Percentiles rank a stretch among this genome's conserved stretches.
Evolutionary conservation across 352 stramenopile genomes (phyloP).

Genomic region (Phytophthora chlamydospora): DNA sequence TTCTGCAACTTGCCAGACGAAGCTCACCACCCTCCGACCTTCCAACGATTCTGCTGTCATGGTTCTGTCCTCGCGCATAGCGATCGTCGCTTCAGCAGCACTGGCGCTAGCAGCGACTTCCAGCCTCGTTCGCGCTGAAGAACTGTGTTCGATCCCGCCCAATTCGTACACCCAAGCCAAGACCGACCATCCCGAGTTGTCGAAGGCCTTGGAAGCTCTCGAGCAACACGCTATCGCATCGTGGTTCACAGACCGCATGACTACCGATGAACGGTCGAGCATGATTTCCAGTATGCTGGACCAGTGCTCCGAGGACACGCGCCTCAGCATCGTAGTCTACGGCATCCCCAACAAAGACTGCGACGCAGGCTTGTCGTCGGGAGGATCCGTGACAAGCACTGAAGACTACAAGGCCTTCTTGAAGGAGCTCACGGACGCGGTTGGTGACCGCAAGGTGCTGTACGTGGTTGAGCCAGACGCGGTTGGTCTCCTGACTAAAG

Average conservation of each 20-base stretch:
- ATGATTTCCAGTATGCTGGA: conserved; percentile 36
- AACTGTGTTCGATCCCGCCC: conserved; percentile 39
- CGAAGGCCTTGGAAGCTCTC: conserved; percentile 39
- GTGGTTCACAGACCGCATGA: conserved; percentile 58
- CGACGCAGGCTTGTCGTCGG: conserved; percentile 43
- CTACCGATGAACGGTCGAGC: conserved; percentile 20
- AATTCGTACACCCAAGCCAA: conserved; percentile 39
- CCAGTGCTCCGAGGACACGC: conserved; percentile 37
- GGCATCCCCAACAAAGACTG: conserved; percentile 72
- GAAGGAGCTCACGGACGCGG: conserved; percentile 36
- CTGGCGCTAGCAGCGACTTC: conserved; percentile 10
- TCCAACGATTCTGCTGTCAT: conserved; percentile 4
- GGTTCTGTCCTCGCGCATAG: conserved; percentile 4
- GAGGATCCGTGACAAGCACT: conserved; percentile 36
- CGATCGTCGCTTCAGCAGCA: conserved; percentile 4
- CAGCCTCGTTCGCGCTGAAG: conserved; percentile 16
- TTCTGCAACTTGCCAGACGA: conserved; percentile 27
- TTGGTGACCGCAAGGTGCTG: conserved; percentile 56
- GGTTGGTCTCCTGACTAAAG: conserved; percentile 47
- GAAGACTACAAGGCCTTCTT: conserved; percentile 54
- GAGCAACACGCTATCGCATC: conserved; percentile 50
- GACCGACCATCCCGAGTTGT: conserved; percentile 38
- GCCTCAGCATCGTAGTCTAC: conserved; percentile 63
- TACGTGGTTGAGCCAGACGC: conserved; percentile 71
- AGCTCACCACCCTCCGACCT: conserved; percentile 2